phyloP scores from a whole-genome alignment of 1,284 basidiomycete genomes.

The Microbotryum intermedium region DNA sequence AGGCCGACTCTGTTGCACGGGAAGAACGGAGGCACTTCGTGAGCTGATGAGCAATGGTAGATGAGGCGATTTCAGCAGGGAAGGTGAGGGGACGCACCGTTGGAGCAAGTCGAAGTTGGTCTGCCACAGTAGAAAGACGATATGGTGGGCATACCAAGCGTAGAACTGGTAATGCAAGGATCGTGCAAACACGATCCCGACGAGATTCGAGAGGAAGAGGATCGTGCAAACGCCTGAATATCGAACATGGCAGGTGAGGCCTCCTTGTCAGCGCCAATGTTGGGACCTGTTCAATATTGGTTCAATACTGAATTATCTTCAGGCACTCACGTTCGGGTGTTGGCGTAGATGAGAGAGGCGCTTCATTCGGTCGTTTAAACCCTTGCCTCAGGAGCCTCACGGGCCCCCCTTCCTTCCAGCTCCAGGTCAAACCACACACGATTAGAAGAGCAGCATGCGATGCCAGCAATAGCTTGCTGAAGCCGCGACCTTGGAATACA shows the following conservation, averaged over 20 bases:
- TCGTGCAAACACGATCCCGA: slow-evolving; percentile 86
- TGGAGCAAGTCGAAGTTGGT: slow-evolving; percentile 50
- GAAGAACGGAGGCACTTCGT: slow-evolving; percentile 2
- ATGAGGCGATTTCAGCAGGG: not conserved
- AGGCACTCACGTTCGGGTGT: slow-evolving; percentile 8
- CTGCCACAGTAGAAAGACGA: slow-evolving; percentile 76
- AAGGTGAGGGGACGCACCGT: slow-evolving; percentile 47
- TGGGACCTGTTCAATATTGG: too few relatives aligned
- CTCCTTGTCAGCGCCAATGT: too few relatives aligned
- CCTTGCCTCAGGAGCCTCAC: slow-evolving; percentile 51
- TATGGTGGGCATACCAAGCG: slow-evolving; percentile 89
- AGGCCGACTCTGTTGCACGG: slow-evolving; percentile 50
- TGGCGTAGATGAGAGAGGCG: not conserved
- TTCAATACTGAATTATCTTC: too few relatives aligned
- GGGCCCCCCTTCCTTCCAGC: slow-evolving; percentile 50
- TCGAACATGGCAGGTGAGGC: too few relatives aligned
- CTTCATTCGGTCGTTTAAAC: slow-evolving; percentile 46
- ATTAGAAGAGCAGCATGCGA: slow-evolving; percentile 57
- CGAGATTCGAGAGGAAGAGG: slow-evolving; percentile 82
- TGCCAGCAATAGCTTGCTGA: slow-evolving; percentile 57
- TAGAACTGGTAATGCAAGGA: slow-evolving; percentile 99
- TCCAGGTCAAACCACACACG: slow-evolving; percentile 52
- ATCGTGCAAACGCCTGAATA: slow-evolving; percentile 64
- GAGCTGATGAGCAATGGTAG: slow-evolving; percentile 3
- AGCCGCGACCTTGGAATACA: slow-evolving; percentile 50